Base-by-base conservation (phyloP, 31 red algal species). In the Asparagopsis taxiformis region DNA sequence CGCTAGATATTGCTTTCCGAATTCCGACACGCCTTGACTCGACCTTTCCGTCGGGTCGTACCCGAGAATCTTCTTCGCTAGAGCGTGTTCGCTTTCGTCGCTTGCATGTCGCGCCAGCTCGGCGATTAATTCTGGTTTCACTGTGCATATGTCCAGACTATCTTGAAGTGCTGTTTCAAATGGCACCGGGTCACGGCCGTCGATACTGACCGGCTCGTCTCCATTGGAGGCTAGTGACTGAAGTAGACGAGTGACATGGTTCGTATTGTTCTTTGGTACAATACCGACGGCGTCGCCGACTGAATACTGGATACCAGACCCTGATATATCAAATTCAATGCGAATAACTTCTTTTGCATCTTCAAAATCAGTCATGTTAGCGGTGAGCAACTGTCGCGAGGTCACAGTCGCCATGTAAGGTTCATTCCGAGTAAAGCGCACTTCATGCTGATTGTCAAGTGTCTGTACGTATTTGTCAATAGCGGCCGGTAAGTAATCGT, bases 251-350 rank as follows among this genome's bases (percentile, higher is more conserved):
- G 56, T 37, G 5, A 99, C 97, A 33, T 74, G 77, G 16, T 74
- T 38, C 0, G 77, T 34, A 60, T 73, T 72, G 32, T 99, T 99
- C 11, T 35, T 55, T 0, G 97, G 89, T 19, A 99, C 52, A 11
- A 99, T 48, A 21, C 84, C 97, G n/a, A 99, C 34, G 1, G 97
- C 97, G 62, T 99, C 97, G 2, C 97, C 97, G 0, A 80, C 65
- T 15, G 54, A 52, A 65, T 99, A 99, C 10, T 70, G 36, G 13
- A 99, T 24, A 8, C 65, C 75, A 34, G 89, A 82, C 3, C 60
- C 82, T 1, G 46, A 13, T 5, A 96, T 19, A 39, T 88, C 82
- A 31, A 99, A 75, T 31, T 96, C 92, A 26, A 95, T 51, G 51
- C 82, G 97, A 0, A 86, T 31, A 23, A 80, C 77, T 59, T 99